phyloP scores from a whole-genome alignment of 108 stramenopile genomes.

The Nitzschia sp. region DNA sequence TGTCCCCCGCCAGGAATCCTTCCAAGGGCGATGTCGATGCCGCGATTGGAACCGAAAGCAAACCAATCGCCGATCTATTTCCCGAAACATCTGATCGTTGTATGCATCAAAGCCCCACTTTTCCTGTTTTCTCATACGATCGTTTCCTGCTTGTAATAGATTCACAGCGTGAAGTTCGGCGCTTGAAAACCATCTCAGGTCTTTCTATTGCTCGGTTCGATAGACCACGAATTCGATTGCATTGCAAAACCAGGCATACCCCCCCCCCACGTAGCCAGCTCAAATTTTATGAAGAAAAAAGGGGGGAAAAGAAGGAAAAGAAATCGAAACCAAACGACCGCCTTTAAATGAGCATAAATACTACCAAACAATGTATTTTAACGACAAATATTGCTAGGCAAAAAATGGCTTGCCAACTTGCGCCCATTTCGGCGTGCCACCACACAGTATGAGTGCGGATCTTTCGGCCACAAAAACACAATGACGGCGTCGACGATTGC shows the following conservation, averaged over 20 bases:
- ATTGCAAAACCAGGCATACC: no score
- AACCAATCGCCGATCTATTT: constrained; percentile 29
- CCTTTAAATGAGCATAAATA: no score
- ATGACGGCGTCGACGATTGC: no score
- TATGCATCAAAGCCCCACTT: background rate
- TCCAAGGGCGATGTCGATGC: no score
- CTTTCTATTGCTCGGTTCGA: constrained; percentile 48
- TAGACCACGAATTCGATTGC: constrained; percentile 58
- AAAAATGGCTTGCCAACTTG: no score
- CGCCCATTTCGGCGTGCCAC: no score
- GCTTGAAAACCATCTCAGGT: constrained; percentile 49
- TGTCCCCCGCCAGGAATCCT: background rate
- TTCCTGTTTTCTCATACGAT: background rate
- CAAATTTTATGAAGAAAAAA: no score
- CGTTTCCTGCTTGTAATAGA: background rate
- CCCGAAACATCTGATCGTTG: constrained; percentile 14
- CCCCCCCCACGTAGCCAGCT: no score
- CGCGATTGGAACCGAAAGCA: background rate
- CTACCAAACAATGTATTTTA: no score
- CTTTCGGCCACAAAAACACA: no score
- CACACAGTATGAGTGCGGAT: no score
- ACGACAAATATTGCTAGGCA: no score
- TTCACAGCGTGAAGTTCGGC: constrained; percentile 62
- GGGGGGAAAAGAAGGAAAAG: constrained; percentile 9
- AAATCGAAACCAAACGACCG: background rate